These are phyloP conservation scores for Penicillium rolfsii DNA, from an alignment of 2,329 filamentous ascomycete genomes.

Conservation along the genomic window DNA sequence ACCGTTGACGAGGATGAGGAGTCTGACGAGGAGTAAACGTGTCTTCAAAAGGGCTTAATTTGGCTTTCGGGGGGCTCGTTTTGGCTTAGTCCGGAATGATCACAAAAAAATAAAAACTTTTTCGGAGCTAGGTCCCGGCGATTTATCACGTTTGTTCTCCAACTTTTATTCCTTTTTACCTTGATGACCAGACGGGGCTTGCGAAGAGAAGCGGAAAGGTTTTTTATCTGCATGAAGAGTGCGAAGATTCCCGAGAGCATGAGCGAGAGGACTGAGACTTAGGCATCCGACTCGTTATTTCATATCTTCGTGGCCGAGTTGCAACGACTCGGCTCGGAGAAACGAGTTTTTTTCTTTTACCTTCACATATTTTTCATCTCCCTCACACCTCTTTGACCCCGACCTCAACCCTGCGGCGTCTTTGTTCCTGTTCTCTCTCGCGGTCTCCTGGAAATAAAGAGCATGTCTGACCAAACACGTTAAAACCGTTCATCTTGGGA, in stretches of 20 bases:
- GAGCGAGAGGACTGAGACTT: constrained; percentile 31
- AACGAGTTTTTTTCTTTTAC: constrained; percentile 27
- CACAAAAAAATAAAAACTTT: constrained; percentile 30
- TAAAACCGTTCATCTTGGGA: constrained; percentile 24
- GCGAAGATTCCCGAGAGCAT: constrained; percentile 24
- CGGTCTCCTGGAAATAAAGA: constrained; percentile 38
- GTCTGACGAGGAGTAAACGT: constrained; percentile 50
- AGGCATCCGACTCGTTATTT: constrained; percentile 18
- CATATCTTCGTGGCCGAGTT: constrained; percentile 13
- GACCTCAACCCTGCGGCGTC: constrained; percentile 30
- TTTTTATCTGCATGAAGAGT: constrained; percentile 30
- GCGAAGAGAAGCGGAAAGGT: constrained; percentile 26
- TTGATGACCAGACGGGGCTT: constrained; percentile 36
- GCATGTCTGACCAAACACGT: constrained; percentile 34
- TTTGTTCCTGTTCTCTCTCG: constrained; percentile 34
- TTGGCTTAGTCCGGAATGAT: constrained; percentile 32
- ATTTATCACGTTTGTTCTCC: constrained; percentile 33
- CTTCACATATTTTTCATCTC: constrained; percentile 31
- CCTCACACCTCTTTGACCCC: constrained; percentile 34
- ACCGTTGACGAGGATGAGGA: constrained; percentile 55
- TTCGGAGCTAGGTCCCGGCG: constrained; percentile 34
- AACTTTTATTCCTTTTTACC: constrained; percentile 20
- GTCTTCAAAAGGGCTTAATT: constrained; percentile 33
- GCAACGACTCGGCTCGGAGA: constrained; percentile 6
- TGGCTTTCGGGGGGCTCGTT: constrained; percentile 32